Conservation (phyloP, 169 alveolate species). For the Fabrea salina region DNA sequence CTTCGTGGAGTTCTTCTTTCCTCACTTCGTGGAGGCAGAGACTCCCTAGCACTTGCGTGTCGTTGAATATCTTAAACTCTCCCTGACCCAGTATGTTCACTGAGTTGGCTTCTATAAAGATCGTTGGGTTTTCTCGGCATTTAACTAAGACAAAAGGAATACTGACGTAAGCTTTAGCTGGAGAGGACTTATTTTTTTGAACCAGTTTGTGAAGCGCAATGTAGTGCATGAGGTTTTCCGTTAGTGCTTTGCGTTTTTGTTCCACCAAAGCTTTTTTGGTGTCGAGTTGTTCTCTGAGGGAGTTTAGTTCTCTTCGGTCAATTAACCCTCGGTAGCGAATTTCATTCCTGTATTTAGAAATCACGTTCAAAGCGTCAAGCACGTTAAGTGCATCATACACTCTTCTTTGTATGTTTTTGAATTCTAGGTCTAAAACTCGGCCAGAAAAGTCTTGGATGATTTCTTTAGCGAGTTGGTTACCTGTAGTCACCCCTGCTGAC, state of each 20-base stretch:
- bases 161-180: not conserved
- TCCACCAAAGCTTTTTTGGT: constrained; percentile 1
- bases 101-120: not conserved
- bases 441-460: not conserved
- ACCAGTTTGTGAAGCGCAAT: not conserved
- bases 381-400: constrained; percentile 78
- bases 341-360: constrained; percentile 51
- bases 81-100: not conserved
- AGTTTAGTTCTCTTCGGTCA: not conserved
- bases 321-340: constrained; percentile 35
- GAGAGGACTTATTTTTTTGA: not conserved
- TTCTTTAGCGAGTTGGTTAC: constrained; percentile 35
- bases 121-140: not conserved
- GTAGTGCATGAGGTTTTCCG: not conserved
- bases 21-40: not conserved
- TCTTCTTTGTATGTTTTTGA: constrained; percentile 72
- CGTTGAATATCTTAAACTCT: not conserved
- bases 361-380: constrained; percentile 53
- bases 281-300: not conserved
- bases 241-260: not conserved
- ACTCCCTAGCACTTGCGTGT: not conserved
- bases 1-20: not conserved
- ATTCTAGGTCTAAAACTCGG: constrained; percentile 8
- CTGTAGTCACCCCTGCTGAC: constrained; percentile 34
- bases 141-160: not conserved